phyloP scores from a whole-genome alignment of 257 asterid species.

The Ajuga chamaepitys region DNA sequence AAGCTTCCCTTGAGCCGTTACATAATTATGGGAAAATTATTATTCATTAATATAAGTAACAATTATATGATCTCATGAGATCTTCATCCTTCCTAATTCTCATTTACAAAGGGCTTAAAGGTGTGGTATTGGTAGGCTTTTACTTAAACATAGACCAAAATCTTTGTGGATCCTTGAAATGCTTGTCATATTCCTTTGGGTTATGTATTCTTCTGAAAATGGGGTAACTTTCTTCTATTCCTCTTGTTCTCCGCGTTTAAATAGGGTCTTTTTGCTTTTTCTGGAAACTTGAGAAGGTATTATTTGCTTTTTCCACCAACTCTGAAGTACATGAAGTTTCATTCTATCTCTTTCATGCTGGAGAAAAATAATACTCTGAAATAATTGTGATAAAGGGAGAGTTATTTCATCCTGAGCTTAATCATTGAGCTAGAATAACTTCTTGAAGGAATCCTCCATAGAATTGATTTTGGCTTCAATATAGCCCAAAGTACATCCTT shows the following conservation, averaged over 20 bases:
- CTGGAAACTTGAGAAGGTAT: background rate
- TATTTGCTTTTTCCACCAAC: background rate
- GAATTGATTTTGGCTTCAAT: background rate
- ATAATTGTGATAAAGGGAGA: background rate
- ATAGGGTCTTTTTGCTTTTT: background rate
- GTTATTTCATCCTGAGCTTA: background rate
- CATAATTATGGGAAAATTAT: constrained; percentile 2
- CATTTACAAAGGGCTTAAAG: background rate
- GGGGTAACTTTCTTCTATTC: background rate
- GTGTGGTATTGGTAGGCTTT: constrained; percentile 1
- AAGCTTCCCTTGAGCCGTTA: constrained; percentile 22
- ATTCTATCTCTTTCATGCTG: no score
- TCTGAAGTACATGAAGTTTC: background rate
- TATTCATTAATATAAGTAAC: background rate
- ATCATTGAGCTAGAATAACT: background rate
- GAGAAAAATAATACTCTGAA: background rate
- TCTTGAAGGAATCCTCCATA: no score
- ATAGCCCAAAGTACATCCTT: background rate
- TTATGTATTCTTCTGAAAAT: background rate
- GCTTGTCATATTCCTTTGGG: background rate
- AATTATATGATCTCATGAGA: background rate
- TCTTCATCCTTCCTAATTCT: background rate
- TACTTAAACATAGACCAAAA: background rate
- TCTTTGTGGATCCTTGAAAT: background rate
- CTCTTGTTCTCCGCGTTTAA: background rate